Conservation (phyloP, 106 monocot genomes). For the Alisma plantagoaquatica region DNA sequence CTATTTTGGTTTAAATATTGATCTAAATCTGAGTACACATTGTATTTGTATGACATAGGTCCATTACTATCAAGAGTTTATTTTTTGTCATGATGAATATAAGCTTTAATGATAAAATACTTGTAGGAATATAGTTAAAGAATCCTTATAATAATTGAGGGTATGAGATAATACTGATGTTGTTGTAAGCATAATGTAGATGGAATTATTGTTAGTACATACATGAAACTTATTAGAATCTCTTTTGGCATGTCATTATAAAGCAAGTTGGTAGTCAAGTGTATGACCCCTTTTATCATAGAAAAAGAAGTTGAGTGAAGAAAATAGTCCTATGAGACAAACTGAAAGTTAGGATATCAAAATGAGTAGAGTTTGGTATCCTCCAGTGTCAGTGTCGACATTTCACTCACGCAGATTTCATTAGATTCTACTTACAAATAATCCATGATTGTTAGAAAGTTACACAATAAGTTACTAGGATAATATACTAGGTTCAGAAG, state of each 20-base stretch:
- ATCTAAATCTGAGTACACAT: too few relatives aligned
- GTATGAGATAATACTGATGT: too few relatives aligned
- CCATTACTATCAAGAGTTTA: too few relatives aligned
- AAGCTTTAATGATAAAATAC: too few relatives aligned
- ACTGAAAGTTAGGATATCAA: conserved; percentile 1
- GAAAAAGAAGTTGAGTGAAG: conserved; percentile 70
- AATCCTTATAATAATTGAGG: too few relatives aligned
- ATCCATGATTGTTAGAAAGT: conserved; percentile 77
- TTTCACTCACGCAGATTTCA: conserved; percentile 55
- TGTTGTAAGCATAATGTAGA: too few relatives aligned
- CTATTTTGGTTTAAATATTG: too few relatives aligned
- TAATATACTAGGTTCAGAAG: too few relatives aligned
- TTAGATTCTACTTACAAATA: conserved; percentile 51
- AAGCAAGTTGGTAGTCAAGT: conserved; percentile 79
- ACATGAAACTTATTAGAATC: conserved; percentile 31
- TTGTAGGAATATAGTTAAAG: too few relatives aligned
- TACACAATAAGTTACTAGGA: conserved; percentile 1
- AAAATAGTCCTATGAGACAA: conserved; percentile 55
- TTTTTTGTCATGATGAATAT: too few relatives aligned
- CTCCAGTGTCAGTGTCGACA: conserved; percentile 53
- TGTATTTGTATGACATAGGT: too few relatives aligned
- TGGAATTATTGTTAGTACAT: too few relatives aligned
- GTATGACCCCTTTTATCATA: conserved; percentile 54
- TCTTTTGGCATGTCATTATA: conserved; percentile 72
- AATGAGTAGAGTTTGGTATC: conserved; percentile 21